phyloP scores from a whole-genome alignment of 1,284 basidiomycete genomes.

The Fistulinella staudtii region DNA sequence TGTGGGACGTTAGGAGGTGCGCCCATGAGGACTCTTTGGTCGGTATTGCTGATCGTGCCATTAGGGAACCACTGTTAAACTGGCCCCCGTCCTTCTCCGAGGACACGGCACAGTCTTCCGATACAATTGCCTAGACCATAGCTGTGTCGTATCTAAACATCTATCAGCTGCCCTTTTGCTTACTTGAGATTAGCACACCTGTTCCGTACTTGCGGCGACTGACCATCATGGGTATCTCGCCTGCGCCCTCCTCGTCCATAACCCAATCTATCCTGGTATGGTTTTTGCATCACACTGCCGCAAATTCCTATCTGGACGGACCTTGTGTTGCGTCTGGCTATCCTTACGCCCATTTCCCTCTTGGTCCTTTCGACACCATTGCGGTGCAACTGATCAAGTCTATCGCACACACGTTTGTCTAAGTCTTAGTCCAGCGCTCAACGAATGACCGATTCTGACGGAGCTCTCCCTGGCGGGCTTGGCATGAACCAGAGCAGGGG shows the following conservation, averaged over 20 bases:
- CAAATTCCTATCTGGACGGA: slow-evolving; percentile 50
- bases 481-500: slow-evolving; percentile 7
- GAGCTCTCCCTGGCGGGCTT: not conserved
- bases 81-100: slow-evolving; percentile 29
- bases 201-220: too few relatives aligned
- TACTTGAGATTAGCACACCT: too few relatives aligned
- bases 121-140: slow-evolving; percentile 23
- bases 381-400: slow-evolving; percentile 4
- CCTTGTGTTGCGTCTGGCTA: slow-evolving; percentile 20
- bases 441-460: slow-evolving; percentile 1
- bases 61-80: slow-evolving; percentile 23
- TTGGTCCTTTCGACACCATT: slow-evolving; percentile 23
- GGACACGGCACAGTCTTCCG: slow-evolving; percentile 17
- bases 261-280: slow-evolving; percentile 35
- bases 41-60: slow-evolving; percentile 1
- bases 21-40: not conserved
- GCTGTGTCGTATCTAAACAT: too few relatives aligned
- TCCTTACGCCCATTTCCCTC: slow-evolving; percentile 23
- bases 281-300: slow-evolving; percentile 40
- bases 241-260: not conserved
- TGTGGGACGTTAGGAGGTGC: slow-evolving; percentile 86
- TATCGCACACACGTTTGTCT: slow-evolving; percentile 7
- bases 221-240: slow-evolving; percentile 1
- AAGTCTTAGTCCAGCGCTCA: slow-evolving; percentile 2
- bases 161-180: too few relatives aligned